Evolutionary conservation across 257 asterid genomes (phyloP), one percentile per base, ranked within the genome.

Genomic region (Fraxinus excelsior): DNA sequence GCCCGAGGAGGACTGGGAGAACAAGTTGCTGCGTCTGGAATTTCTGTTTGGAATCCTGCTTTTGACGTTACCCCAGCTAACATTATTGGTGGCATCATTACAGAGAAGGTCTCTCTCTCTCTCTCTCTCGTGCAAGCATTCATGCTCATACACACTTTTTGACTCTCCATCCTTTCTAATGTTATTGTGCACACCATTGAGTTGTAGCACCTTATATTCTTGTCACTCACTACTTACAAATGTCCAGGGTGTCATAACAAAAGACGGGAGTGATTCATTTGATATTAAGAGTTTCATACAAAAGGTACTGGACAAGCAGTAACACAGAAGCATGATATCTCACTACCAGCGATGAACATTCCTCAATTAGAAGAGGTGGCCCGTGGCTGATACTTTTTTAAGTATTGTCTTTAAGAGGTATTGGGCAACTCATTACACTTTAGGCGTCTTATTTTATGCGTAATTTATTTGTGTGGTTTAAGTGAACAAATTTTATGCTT

Each of bases 21-120:
- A 80, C 99, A 90, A 80, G 90, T 95, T 29, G 97, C 97, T 77
- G 98, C 98, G 81, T 89, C 98, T 38, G 99, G 98, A 53, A 91
- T 95, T 78, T 85, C 90, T 66, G 97, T 95, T 70, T 95, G 99
- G 99, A 95, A 95, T 78, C 99, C 98, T 13, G 99, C 99, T 68
- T 95, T 95, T 78, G 99, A 95, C 64, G 93, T 95, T 65, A 95
- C 99, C 60, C 99, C 98, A 3, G 98, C 99, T 19, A 72, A 78
- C 67, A 56, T 93, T 76, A 91, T 95, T 77, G 87, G 84, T 53
- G 98, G 92, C 40, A 90, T 95, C 44, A 79, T 95, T 34, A 95
- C 99, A 11, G 98, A 95, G 76, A 91, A 93, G 98, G 98, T 90
- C 73, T 53, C 72, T 70, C 81, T 77, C 80, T 69, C 72, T 53